Base-by-base conservation (phyloP, 192 early-diverging fungal genomes). In the Coemansia sp. region DNA sequence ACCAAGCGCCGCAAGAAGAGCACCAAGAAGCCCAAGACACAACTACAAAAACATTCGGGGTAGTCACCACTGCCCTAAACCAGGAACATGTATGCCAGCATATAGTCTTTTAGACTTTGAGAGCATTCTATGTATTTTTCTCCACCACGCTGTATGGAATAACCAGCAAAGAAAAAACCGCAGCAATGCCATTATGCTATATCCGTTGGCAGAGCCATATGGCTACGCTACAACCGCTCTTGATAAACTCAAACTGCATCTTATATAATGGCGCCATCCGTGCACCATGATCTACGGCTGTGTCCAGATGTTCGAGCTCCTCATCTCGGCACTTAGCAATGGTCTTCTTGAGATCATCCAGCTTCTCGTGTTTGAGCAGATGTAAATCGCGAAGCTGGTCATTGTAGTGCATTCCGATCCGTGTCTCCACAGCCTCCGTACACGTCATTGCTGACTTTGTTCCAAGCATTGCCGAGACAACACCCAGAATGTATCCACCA, bases 401-500 rank as follows among this genome's bases (percentile, higher is more conserved):
- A 67, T 98, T 93, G 74, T 98, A 98, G 70, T 98, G 96, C 34
- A 88, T 73, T 24, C 96, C 95, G 74, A 98, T 98, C 10, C 92
- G 89, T 8, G 93, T 94, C 81, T 98, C 96, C 14, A 97, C 96
- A 3, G 94, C 96, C 65, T 98, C 96, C 0, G 96, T 98, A 73
- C 94, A 96, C n/a, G 95, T 94, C 95, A 98, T 98, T 26, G 94
- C 93, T 22, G 94, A 94, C 62, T 94, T 90, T 61, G 92, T 90
- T n/a, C 95, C 96, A 66, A 98, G 71, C 52, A 94, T 56, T 3
- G 93, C 96, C 1, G 95, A 94, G 1, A 85, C 89, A 5, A 85
- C 89, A 18, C 96, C 96, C 10, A 98, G 68, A 2, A 88, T 82
- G 62, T 87, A 96, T 7, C 96, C 96, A 14, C 91, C 89, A 7